Conservation (phyloP, 495 filamentous ascomycete species). For the Neurospora sp. region DNA sequence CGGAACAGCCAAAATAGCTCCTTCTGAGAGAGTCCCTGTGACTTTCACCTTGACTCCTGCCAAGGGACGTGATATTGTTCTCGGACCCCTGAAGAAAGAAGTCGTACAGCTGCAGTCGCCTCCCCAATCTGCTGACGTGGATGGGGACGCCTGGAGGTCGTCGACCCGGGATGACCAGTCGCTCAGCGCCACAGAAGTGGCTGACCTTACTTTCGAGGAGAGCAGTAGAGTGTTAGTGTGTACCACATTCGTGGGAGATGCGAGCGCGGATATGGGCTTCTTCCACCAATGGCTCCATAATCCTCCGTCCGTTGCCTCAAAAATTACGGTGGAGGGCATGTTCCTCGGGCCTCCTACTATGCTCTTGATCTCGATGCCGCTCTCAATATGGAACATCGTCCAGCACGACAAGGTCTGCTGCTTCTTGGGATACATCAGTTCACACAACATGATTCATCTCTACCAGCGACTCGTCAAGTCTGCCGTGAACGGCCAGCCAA, state of each 20-base stretch:
- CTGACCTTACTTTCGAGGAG: constrained; percentile 43
- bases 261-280: constrained; percentile 46
- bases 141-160: constrained; percentile 18
- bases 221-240: constrained; percentile 40
- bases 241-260: constrained; percentile 47
- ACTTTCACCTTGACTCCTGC: constrained; percentile 40
- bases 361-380: constrained; percentile 47
- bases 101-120: constrained; percentile 31
- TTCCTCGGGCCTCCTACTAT: constrained; percentile 49
- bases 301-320: constrained; percentile 35
- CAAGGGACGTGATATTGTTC: constrained; percentile 34
- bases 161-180: constrained; percentile 25
- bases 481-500: constrained; percentile 24
- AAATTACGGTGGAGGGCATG: constrained; percentile 48
- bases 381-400: constrained; percentile 43
- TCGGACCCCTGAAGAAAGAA: constrained; percentile 32
- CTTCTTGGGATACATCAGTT: constrained; percentile 45
- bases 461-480: constrained; percentile 42
- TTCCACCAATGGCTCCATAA: constrained; percentile 49
- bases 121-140: constrained; percentile 26
- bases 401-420: constrained; percentile 48
- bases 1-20: constrained; percentile 28
- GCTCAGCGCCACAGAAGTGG: constrained; percentile 30
- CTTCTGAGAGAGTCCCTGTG: constrained; percentile 32
- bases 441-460: constrained; percentile 47